These are phyloP conservation scores for Wickerhamomyces kurtzmanii DNA, from an alignment of 805 yeast genomes.

Conservation along the genomic window DNA sequence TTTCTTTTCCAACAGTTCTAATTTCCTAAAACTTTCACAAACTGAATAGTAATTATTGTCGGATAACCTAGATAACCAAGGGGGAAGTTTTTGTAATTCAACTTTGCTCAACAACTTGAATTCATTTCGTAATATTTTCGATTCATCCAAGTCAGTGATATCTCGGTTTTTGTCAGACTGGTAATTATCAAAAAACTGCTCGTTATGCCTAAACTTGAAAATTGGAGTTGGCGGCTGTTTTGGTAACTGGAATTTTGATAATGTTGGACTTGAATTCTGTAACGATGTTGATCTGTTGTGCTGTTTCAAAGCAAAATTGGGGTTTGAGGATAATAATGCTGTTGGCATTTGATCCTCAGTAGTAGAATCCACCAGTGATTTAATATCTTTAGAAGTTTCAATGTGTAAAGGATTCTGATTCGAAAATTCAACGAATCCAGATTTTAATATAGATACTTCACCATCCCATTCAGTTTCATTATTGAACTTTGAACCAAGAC, in stretches of 20 bases:
- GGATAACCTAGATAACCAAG: conserved; percentile 36
- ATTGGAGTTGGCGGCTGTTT: conserved; percentile 28
- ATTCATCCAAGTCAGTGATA: conserved; percentile 12
- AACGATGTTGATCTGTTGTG: conserved; percentile 13
- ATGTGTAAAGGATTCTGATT: too few relatives aligned
- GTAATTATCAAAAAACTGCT: conserved; percentile 32
- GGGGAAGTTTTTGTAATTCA: conserved; percentile 27
- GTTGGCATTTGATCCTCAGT: too few relatives aligned
- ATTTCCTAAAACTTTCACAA: conserved; percentile 43
- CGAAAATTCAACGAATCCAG: too few relatives aligned
- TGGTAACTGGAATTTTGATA: conserved; percentile 47
- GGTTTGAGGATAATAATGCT: too few relatives aligned
- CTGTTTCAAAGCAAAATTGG: too few relatives aligned
- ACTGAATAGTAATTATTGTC: conserved; percentile 16
- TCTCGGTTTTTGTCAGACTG: conserved; percentile 9
- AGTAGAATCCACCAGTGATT: too few relatives aligned
- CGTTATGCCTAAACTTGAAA: conserved; percentile 41
- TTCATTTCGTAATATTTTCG: conserved; percentile 4
- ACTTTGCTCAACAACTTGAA: neutral
- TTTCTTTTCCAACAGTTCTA: conserved; percentile 63
- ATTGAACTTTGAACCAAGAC: conserved; percentile 38
- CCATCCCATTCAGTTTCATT: conserved; percentile 27
- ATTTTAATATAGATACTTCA: conserved; percentile 29
- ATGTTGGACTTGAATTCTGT: conserved; percentile 12
- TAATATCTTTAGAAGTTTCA: too few relatives aligned